phyloP scores from a whole-genome alignment of 768 basidiomycete genomes.

The Russula brevipes region DNA sequence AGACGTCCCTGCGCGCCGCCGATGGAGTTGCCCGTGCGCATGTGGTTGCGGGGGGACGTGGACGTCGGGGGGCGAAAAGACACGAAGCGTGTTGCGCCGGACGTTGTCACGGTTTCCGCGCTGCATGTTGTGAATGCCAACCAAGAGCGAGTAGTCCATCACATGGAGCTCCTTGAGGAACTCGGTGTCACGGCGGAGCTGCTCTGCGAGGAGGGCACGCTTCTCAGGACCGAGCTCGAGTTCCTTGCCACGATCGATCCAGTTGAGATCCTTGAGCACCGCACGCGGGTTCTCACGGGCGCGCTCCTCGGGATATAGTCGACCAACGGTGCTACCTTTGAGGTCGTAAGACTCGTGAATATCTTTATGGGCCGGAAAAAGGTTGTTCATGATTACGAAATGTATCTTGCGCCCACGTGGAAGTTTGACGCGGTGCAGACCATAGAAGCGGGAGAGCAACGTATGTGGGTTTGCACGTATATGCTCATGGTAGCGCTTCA shows the following conservation, averaged over 20 bases:
- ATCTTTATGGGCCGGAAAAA: conserved; percentile 96
- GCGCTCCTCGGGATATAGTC: conserved; percentile 83
- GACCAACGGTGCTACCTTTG: conserved; percentile 89
- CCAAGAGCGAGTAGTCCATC: conserved; percentile 95
- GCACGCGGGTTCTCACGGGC: conserved; percentile 73
- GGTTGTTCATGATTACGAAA: conserved; percentile 99
- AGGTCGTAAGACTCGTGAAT: conserved; percentile 97
- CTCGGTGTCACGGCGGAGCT: conserved; percentile 81
- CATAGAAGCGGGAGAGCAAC: conserved; percentile 90
- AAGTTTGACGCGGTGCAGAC: conserved; percentile 94
- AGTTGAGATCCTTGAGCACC: conserved; percentile 94
- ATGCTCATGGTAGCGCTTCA: conserved; percentile 80
- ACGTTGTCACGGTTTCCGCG: conserved; percentile 91
- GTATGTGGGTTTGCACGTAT: conserved; percentile 91
- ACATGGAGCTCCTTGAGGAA: conserved; percentile 77
- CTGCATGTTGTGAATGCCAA: conserved; percentile 89
- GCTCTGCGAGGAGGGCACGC: conserved; percentile 82
- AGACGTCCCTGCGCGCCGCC: conserved; percentile 1
- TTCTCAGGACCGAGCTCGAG: conserved; percentile 97
- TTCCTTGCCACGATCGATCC: conserved; percentile 74
- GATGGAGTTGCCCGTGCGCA: conserved; percentile 37
- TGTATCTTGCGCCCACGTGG: conserved; percentile 93
- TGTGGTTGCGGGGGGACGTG: conserved; percentile 57
- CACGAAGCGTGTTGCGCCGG: conserved; percentile 82
- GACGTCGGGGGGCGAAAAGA: conserved; percentile 73